phyloP scores from a whole-genome alignment of 1,284 basidiomycete genomes.

The Phaffia rhodozyma region DNA sequence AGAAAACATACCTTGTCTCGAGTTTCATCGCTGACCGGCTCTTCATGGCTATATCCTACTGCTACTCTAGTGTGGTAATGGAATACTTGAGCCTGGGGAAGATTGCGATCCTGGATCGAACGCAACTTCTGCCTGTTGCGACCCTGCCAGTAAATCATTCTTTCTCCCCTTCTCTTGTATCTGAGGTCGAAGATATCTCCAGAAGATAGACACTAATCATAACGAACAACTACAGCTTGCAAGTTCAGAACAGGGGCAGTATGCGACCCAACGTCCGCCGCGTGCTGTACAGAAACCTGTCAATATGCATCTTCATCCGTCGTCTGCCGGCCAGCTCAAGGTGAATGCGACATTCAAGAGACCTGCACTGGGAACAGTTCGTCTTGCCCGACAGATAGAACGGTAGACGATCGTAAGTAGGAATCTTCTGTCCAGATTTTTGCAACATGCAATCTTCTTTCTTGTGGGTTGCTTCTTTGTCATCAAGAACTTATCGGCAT shows the following conservation, averaged over 20 bases:
- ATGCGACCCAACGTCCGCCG: constrained; percentile 65
- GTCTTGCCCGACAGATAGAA: constrained; percentile 57
- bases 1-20: neutral
- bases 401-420: constrained; percentile 51
- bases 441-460: neutral
- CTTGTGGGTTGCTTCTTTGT: too few relatives aligned
- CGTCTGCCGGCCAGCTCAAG: constrained; percentile 59
- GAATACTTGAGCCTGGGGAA: constrained; percentile 48
- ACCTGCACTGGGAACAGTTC: constrained; percentile 64
- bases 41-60: neutral
- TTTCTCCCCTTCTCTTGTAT: neutral
- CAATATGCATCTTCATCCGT: constrained; percentile 48
- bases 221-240: constrained; percentile 42
- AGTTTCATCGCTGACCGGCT: neutral
- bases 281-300: constrained; percentile 65
- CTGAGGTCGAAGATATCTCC: too few relatives aligned
- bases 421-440: neutral
- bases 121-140: constrained; percentile 57
- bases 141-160: constrained; percentile 41
- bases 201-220: too few relatives aligned
- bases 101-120: constrained; percentile 75
- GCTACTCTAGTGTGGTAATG: constrained; percentile 22
- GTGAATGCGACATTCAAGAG: constrained; percentile 68
- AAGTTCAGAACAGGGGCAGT: constrained; percentile 58
- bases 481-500: too few relatives aligned